Conservation (phyloP, 225 moss, liverwort and hornwort species). For the Climacium dendroides region DNA sequence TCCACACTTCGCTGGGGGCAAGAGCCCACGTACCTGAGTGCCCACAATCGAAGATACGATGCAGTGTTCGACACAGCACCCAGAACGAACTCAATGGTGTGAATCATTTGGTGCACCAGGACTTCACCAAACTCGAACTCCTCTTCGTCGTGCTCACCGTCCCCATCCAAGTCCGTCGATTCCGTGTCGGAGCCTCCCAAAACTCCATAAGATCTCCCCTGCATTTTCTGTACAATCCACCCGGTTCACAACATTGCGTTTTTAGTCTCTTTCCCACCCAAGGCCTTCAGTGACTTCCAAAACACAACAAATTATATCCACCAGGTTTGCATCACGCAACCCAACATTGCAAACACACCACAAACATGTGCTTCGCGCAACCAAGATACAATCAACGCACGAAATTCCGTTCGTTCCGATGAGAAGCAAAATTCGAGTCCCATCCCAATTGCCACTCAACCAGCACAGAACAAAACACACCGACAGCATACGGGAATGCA, state of each 20-base stretch:
- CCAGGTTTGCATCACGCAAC: background rate
- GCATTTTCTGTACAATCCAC: slow-evolving; percentile 44
- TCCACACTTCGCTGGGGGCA: background rate
- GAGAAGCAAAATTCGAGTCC: background rate
- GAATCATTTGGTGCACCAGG: slow-evolving; percentile 97
- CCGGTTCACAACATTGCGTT: background rate
- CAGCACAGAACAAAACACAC: background rate
- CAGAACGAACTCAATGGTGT: slow-evolving; percentile 91
- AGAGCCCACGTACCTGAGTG: slow-evolving; percentile 42
- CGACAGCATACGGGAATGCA: background rate
- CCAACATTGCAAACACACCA: background rate
- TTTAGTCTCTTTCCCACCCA: background rate
- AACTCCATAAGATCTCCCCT: slow-evolving; percentile 64
- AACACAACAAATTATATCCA: background rate
- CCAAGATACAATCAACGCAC: background rate
- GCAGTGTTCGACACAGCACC: slow-evolving; percentile 98
- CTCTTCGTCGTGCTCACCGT: slow-evolving; percentile 75
- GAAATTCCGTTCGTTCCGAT: background rate
- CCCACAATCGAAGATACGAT: slow-evolving; percentile 85
- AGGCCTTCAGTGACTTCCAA: background rate
- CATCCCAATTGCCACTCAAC: background rate
- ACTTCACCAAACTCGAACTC: slow-evolving; percentile 92
- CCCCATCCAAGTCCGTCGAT: slow-evolving; percentile 52
- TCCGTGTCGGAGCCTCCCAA: slow-evolving; percentile 84
- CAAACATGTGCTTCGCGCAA: background rate